Percentiles rank a stretch among this genome's conserved stretches.
Conservation (phyloP, 2,329 filamentous ascomycete genomes). For the Ophiosphaerella narmari region DNA sequence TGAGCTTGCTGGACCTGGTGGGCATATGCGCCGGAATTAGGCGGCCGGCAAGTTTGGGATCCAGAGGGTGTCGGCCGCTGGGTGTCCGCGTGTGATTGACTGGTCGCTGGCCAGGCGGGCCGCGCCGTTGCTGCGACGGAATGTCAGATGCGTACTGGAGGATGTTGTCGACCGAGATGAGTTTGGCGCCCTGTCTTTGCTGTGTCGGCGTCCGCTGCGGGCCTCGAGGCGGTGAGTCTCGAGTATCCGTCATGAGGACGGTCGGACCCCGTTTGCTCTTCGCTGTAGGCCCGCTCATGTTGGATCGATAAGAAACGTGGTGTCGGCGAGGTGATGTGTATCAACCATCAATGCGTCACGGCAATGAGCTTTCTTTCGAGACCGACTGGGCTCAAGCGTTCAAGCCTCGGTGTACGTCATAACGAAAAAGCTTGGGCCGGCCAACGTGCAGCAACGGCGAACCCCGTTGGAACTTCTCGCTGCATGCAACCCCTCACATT, state of each 20-base stretch:
- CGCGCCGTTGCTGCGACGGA: constrained; percentile 86
- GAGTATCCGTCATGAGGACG: constrained; percentile 59
- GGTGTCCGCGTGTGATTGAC: constrained; percentile 54
- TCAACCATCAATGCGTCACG: background rate
- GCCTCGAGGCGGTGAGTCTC: constrained; percentile 49
- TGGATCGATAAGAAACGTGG: constrained; percentile 7
- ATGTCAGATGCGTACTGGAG: constrained; percentile 94
- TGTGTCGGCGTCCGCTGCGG: constrained; percentile 22
- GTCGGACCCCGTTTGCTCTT: constrained; percentile 47
- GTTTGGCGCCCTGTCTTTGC: constrained; percentile 59
- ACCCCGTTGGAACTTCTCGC: too few relatives aligned
- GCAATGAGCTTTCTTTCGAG: background rate
- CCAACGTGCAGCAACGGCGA: constrained; percentile 7
- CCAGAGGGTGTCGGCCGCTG: constrained; percentile 57
- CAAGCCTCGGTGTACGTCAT: constrained; percentile 23
- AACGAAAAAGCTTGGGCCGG: constrained; percentile 9
- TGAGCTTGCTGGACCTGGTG: constrained; percentile 88
- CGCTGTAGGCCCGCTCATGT: constrained; percentile 40
- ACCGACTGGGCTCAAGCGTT: constrained; percentile 6
- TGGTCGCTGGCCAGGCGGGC: constrained; percentile 63
- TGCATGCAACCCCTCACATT: too few relatives aligned
- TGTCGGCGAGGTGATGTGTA: constrained; percentile 2
- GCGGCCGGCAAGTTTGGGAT: constrained; percentile 62
- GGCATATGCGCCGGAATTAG: constrained; percentile 68
- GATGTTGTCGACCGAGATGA: constrained; percentile 90